Evolutionary conservation across 2,329 filamentous ascomycete species (phyloP), one percentile per base, ranked within the genome.

Genomic region (Didymella arachidicola): DNA sequence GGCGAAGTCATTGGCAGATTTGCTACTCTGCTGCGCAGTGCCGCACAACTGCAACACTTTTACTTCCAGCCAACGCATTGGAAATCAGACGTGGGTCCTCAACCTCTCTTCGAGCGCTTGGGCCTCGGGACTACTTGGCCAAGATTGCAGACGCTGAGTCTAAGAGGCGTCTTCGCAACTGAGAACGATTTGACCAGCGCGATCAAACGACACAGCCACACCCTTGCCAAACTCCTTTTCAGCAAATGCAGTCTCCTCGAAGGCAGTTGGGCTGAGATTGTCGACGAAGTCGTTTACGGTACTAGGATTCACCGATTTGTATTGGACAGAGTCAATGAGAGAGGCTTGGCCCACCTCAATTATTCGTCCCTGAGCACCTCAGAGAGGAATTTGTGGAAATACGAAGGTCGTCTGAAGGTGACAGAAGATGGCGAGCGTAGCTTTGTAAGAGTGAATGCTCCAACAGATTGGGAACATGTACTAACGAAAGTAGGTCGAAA

Each of bases 221-320:
- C 69, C 0, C 61, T 75, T 3, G 38, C 10, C 6, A 55, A 58
- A 4, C 22, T 71, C 3, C 41, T 27, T 1, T 65, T 73, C 38
- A 47, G 43, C 2, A 32, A 50, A 14, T 72, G 57, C 44, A 63
- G 59, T 41, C 54, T 74, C 2, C 30, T 45, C 7, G 32, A 49
- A 8, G 71, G 71, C 10, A 10, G 36, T 2, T 74, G 72, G 71
- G 62, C 65, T 7, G 65, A 70, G 12, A 18, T 74, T 22, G 69
- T 72, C 1, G 66, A 73, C 26, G 63, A 72, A 22, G 63, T 72
- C 5, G 38, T 72, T 4, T 64, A 63, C 22, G 59, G 54, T 18
- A 63, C 70, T 1, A 52, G 43, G 7, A 65, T 72, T 4, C 10
- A 27, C 2, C 43, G 46, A 1, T 74, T 74, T 38, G 30, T 38